Evolutionary conservation across 2,329 filamentous ascomycete species (phyloP), one percentile per base, ranked within the genome.

Genomic region (Pseudogymnoascus sp.): DNA sequence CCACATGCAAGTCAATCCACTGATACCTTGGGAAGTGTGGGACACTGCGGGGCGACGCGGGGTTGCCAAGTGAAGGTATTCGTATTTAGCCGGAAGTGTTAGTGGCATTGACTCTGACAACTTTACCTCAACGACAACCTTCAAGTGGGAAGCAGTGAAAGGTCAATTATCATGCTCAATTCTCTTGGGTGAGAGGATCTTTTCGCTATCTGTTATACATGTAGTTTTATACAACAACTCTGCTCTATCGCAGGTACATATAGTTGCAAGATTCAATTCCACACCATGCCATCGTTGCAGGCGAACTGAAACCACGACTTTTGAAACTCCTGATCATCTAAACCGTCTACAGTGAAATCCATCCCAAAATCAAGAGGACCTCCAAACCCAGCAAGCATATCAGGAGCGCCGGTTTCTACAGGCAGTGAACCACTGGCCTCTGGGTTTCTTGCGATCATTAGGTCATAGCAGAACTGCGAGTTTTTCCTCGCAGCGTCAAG

Each of bases 401-500:
- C 12, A 5, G 15, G n/a, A 55, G 48, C 12, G 12, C 27, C 5
- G 4, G 48, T 17, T 33, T 55, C 48, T 12, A 55, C 48, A 12
- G 48, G n/a, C n/a, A 55, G 7, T 12, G 15, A 31, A 42, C n/a
- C 58, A 31, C 10, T 42, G 33, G 17, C 15, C 38, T 2, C 35
- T 42, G 58, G n/a, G 25, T 13, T 13, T 13, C 59, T 33, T 25
- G 59, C 10, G 12, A 35, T 61, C 60, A 71, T 21, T 5, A 68
- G 39, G 8, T 65, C 63, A 8, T 66, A 62, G 42, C 67, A 71
- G 8, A 60, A 12, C 31, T 41, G 12, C 7, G 63, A 35, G 51
- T 67, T 70, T 13, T 63, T 62, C 12, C 33, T 62, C 5, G 66
- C 69, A 3, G 65, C 66, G 5, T 62, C 51, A 5, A 66, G 42